Evolutionary conservation across 2,329 filamentous ascomycete genomes (phyloP), one percentile per base, ranked within the genome.

Genomic region (Rutstroemia sydowiana): DNA sequence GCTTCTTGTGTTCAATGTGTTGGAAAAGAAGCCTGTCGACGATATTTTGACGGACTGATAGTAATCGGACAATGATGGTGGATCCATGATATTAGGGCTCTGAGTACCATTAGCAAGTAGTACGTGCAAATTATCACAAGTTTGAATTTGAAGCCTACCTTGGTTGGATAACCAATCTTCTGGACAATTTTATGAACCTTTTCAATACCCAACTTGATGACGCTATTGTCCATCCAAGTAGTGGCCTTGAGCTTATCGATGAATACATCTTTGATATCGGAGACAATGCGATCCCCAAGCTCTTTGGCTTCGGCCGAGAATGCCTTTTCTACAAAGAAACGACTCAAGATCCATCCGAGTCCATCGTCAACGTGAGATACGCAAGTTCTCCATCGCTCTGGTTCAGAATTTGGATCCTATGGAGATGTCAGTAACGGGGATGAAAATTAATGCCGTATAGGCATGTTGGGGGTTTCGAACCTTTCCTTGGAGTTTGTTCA

Each of bases 291-390:
- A 53, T 87, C 81, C 14, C 83, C 83, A 42, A 86, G 78, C 3
- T 78, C 69, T 63, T 86, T 85, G 0, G 82, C 82, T 18, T 80
- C 76, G 11, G 82, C 75, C 0, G 82, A 80, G 61, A 88, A 88
- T 1, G 82, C 76, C 45, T 79, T 79, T 55, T 87, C 77, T 2
- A 88, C 74, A 57, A 83, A 89, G 69, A 88, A 87, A 20, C 82
- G 78, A 62, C 82, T 84, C 14, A 87, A 69, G 45, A 85, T 82
- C 83, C 84, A 88, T 2, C 77, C 77, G 20, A 88, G 65, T 5
- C 77, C 75, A 20, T 67, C 65, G 56, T 85, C 81, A 5, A 84
- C 73, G 31, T 75, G 72, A 7, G 64, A 64, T 26, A 87, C 74
- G 59, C 84, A 88, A 6, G 73, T 81, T 59, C 82, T 75, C 83